phyloP scores from a whole-genome alignment of 441 rosid species.

The Adansonia grandidieri region DNA sequence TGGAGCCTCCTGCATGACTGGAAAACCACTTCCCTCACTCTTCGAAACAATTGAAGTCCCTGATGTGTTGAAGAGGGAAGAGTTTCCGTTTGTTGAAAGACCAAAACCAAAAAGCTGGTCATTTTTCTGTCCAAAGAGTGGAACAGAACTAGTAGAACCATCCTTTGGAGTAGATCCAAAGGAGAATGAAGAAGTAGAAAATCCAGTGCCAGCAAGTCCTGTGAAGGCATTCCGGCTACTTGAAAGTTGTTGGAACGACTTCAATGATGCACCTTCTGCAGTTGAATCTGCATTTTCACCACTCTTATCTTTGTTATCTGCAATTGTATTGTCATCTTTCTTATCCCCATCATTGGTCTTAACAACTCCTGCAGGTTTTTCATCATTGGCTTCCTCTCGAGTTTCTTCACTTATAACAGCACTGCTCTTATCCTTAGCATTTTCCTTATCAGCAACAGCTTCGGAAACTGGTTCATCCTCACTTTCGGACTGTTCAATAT shows the following conservation, averaged over 20 bases:
- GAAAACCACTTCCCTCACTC: constrained; percentile 57
- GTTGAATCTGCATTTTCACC: constrained; percentile 42
- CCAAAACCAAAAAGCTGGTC: constrained; percentile 67
- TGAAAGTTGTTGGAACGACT: constrained; percentile 87
- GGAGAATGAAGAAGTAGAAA: constrained; percentile 65
- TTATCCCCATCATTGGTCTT: constrained; percentile 6
- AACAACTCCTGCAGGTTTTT: background rate
- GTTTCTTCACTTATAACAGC: constrained; percentile 12
- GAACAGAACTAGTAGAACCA: constrained; percentile 46
- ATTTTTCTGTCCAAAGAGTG: constrained; percentile 48
- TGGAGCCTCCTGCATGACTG: constrained; percentile 74
- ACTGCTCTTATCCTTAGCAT: background rate
- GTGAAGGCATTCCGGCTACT: constrained; percentile 58
- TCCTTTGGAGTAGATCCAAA: constrained; percentile 63
- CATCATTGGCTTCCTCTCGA: constrained; percentile 5
- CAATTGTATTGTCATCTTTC: background rate
- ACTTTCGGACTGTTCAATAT: background rate
- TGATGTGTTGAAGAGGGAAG: constrained; percentile 37
- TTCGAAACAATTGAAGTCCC: constrained; percentile 53
- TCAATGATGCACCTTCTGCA: constrained; percentile 55
- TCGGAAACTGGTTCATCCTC: background rate
- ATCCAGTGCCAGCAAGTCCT: constrained; percentile 86
- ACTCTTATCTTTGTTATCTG: constrained; percentile 36
- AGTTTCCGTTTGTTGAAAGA: constrained; percentile 63
- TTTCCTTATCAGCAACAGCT: background rate